A percentile compares a stretch with the other conserved stretches of the same genome.
Conservation (phyloP, 768 basidiomycete genomes). For the Cystofilobasidium macerans region DNA sequence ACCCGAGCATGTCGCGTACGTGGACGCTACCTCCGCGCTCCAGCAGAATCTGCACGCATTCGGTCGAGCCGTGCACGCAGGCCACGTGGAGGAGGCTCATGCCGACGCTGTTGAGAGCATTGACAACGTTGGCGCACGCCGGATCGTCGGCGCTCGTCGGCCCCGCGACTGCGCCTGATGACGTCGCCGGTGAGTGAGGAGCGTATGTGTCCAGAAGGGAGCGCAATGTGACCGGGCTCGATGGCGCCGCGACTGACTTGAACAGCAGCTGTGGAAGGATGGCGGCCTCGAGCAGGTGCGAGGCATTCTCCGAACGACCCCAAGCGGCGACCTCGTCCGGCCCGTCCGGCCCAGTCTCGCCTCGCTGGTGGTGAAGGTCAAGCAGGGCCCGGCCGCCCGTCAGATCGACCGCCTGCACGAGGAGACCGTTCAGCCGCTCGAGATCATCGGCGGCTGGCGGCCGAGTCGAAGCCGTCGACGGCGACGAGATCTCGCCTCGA, state of each 20-base stretch:
- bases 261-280: slow-evolving; percentile 15
- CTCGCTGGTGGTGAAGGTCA: background rate
- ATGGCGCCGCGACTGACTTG: background rate
- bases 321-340: slow-evolving; percentile 11
- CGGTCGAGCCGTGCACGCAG: slow-evolving; percentile 53
- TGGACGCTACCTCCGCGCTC: slow-evolving; percentile 71
- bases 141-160: background rate
- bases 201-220: slow-evolving; percentile 4
- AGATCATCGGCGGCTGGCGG: slow-evolving; percentile 45
- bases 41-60: slow-evolving; percentile 46
- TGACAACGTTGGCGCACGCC: slow-evolving; percentile 3
- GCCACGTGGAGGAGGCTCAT: slow-evolving; percentile 65
- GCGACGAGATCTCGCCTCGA: slow-evolving; percentile 69
- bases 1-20: slow-evolving; percentile 60
- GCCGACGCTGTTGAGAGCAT: slow-evolving; percentile 14
- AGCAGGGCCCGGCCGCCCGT: background rate
- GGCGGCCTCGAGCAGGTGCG: slow-evolving; percentile 19
- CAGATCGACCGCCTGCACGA: slow-evolving; percentile 55
- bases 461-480: slow-evolving; percentile 34
- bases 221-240: background rate
- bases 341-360: background rate
- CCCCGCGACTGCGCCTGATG: background rate
- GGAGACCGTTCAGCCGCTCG: slow-evolving; percentile 53
- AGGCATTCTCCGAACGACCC: background rate
- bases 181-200: background rate